Evolutionary conservation across 352 stramenopile genomes (phyloP), one percentile per base, ranked within the genome.

Genomic region (Pythium guiyangense): DNA sequence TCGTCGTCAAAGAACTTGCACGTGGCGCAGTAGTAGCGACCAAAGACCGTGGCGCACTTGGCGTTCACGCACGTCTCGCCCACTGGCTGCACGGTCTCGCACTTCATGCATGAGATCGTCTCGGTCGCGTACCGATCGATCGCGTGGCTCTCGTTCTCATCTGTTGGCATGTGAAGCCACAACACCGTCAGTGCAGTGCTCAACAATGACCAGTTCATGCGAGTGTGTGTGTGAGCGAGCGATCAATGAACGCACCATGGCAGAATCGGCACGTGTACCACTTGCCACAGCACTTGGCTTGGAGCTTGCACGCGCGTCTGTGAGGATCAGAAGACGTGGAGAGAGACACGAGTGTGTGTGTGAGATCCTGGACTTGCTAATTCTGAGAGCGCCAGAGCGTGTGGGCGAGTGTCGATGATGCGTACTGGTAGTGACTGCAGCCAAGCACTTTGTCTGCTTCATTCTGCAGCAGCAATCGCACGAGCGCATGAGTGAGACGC

Each of bases 1-100:
- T 92, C 79, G 66, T 98, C 96, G 64, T 99, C 96, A 52, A 94
- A 98, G 53, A 99, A 96, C 63, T 97, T 96, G 70, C 97, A 99
- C 49, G 97, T 92, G 34, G 82, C 77, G 62, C 97, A 99, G 54
- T 86, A 96, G 70, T 99, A 99, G 14, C 84, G 83, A 0, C 89
- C 86, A 68, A 98, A 98, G 10, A 90, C 77, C 39, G 70, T 61
- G 52, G 71, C 77, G 67, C 87, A 96, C 25, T 67, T 52, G 14
- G 76, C 64, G 59, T 91, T 89, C 55, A 71, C 57, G 62, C 85
- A 96, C 9, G 62, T 62, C 48, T 83, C 70, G 0, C 61, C 58
- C 4, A 90, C 76, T 0, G 80, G 77, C 82, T 98, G 81, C 9
- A 86, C 55, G 3, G 84, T 91, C 20, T 81, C 61, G 63, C 90